phyloP scores from a whole-genome alignment of 2,329 filamentous ascomycete species.

The Stemphylium beticola region DNA sequence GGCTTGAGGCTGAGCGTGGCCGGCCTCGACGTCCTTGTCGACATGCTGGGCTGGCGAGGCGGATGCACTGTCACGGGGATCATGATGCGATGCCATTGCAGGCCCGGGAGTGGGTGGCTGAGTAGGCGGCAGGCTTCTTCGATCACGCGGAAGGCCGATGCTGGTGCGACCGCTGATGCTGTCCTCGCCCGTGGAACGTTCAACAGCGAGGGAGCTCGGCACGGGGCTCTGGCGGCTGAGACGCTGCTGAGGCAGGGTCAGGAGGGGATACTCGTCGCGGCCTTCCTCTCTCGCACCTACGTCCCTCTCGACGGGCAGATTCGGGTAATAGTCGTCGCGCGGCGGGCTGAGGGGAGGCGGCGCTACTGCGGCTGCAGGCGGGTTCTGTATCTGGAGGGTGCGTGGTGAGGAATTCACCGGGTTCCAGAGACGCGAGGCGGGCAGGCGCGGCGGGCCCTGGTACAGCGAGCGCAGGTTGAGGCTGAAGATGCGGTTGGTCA shows the following conservation, averaged over 20 bases:
- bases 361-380: neutral
- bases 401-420: constrained; percentile 67
- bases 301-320: constrained; percentile 50
- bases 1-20: constrained; percentile 7
- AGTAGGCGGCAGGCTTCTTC: constrained; percentile 25
- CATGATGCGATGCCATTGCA: constrained; percentile 32
- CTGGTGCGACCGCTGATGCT: constrained; percentile 52
- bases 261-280: constrained; percentile 61
- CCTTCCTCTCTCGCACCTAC: constrained; percentile 35
- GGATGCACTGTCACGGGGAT: constrained; percentile 17
- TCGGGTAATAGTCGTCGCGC: constrained; percentile 42
- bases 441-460: constrained; percentile 40
- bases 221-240: constrained; percentile 57
- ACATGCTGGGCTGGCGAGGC: constrained; percentile 14
- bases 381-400: constrained; percentile 44
- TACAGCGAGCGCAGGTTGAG: constrained; percentile 40
- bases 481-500: constrained; percentile 52
- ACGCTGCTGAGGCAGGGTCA: constrained; percentile 64
- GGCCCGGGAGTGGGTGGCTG: constrained; percentile 34
- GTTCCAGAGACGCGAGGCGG: constrained; percentile 64
- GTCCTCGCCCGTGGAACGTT: constrained; percentile 52
- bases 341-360: neutral
- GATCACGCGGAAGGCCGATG: constrained; percentile 57
- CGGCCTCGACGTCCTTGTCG: constrained; percentile 37
- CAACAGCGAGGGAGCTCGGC: constrained; percentile 44